Evolutionary conservation across 148 eudicot genomes (phyloP).

Genomic region (Polygonum maritimum): DNA sequence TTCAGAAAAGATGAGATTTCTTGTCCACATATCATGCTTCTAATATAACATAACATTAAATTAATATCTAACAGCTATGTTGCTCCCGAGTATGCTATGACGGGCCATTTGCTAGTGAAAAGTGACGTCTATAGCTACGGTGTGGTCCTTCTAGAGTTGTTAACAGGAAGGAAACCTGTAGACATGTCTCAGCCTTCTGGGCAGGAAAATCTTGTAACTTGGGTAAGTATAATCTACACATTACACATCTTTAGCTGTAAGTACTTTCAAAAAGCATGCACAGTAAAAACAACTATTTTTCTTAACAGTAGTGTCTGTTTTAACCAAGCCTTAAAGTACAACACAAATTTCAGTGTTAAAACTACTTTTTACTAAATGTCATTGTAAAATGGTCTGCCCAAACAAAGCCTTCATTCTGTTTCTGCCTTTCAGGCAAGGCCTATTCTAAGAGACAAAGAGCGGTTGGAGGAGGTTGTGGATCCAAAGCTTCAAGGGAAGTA

Average conservation of each 20-base stretch:
- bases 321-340: no score
- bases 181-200: conserved; percentile 94
- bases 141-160: conserved; percentile 85
- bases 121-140: conserved; percentile 98
- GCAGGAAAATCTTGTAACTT: conserved; percentile 91
- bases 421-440: conserved; percentile 63
- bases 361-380: no score
- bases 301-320: no score
- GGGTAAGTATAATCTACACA: conserved; percentile 45
- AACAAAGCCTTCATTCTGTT: background rate
- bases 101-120: conserved; percentile 89
- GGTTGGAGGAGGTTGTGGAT: conserved; percentile 73
- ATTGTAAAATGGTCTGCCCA: no score
- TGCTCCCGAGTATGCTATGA: conserved; percentile 99
- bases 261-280: no score
- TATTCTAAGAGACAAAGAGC: conserved; percentile 69
- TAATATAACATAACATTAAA: conserved; percentile 5
- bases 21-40: background rate
- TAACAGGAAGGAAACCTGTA: conserved; percentile 91
- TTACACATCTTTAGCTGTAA: no score
- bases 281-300: no score
- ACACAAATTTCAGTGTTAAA: no score
- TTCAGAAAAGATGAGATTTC: background rate
- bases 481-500: conserved; percentile 64
- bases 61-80: conserved; percentile 54